phyloP scores from a whole-genome alignment of 169 alveolate genomes.

The Plasmodium vinckei region DNA sequence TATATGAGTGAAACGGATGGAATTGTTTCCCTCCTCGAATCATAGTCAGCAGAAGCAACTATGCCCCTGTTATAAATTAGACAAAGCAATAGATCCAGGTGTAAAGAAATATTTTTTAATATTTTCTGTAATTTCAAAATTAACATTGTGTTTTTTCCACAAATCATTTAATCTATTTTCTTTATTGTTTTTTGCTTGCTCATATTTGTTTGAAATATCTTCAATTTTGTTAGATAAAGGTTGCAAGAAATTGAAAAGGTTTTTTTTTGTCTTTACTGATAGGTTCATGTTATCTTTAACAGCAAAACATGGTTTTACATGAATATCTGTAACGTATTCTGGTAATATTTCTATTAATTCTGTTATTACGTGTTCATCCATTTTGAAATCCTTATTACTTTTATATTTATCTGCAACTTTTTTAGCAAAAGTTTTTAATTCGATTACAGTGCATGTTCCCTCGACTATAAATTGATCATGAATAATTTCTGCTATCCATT shows the following conservation, averaged over 20 bases:
- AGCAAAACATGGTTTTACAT: conserved; percentile 59
- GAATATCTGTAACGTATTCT: conserved; percentile 29
- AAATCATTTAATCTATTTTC: conserved; percentile 59
- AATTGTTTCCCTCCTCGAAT: too few species aligned
- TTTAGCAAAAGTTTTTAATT: conserved; percentile 46
- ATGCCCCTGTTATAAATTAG: conserved; percentile 18
- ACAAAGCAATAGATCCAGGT: conserved; percentile 40
- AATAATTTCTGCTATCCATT: conserved; percentile 74
- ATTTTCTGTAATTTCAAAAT: conserved; percentile 47
- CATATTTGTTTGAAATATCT: conserved; percentile 29
- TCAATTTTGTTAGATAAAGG: conserved; percentile 46
- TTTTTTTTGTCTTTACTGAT: conserved; percentile 58
- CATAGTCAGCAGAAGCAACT: too few species aligned
- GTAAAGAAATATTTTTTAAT: conserved; percentile 46
- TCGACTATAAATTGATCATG: conserved; percentile 62
- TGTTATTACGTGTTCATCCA: conserved; percentile 53
- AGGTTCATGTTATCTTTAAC: conserved; percentile 29
- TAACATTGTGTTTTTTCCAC: conserved; percentile 66
- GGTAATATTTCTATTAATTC: conserved; percentile 44
- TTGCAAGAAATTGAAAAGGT: conserved; percentile 30
- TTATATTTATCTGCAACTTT: conserved; percentile 60
- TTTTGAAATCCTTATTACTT: conserved; percentile 34
- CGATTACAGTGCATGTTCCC: conserved; percentile 40
- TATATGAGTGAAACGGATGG: too few species aligned
- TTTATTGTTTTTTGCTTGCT: conserved; percentile 47